These are phyloP conservation scores for Vigna reflexopilosa DNA, from an alignment of 306 rosid genomes.

Conservation along the genomic window DNA sequence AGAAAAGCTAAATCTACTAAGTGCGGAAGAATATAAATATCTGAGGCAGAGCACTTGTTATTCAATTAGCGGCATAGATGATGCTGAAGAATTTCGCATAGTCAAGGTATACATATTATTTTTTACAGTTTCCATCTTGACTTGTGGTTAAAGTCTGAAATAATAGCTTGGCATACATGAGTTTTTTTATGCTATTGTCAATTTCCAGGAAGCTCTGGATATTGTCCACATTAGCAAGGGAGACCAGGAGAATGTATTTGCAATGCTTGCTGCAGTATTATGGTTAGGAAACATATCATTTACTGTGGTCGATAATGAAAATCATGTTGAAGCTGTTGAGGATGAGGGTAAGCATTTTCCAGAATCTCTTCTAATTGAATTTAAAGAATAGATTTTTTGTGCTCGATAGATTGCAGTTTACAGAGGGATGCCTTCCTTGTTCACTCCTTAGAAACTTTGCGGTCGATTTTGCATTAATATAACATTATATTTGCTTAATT, in stretches of 20 bases:
- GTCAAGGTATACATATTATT: conserved; percentile 65
- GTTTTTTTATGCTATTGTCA: conserved; percentile 33
- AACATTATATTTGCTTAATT: conserved; percentile 8
- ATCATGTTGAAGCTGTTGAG: conserved; percentile 82
- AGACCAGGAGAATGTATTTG: conserved; percentile 92
- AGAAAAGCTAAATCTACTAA: conserved; percentile 82
- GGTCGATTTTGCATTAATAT: conserved; percentile 7
- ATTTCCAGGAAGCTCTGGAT: conserved; percentile 89
- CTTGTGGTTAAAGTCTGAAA: conserved; percentile 30
- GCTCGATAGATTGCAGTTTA: conserved; percentile 18
- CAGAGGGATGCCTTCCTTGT: conserved; percentile 7
- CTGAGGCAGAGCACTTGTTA: conserved; percentile 87
- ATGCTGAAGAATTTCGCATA: conserved; percentile 80
- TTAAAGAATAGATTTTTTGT: background rate
- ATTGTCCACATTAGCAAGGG: conserved; percentile 89
- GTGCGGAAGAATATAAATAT: conserved; percentile 80
- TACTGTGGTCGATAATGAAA: conserved; percentile 85
- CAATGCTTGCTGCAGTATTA: conserved; percentile 99
- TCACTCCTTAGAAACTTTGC: background rate
- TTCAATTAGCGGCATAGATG: conserved; percentile 79
- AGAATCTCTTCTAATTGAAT: conserved; percentile 19
- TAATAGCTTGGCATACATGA: conserved; percentile 41
- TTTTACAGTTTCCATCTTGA: conserved; percentile 18
- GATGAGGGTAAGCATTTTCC: conserved; percentile 76
- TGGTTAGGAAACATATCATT: conserved; percentile 96